A percentile compares a stretch with the other conserved stretches of the same genome.
Evolutionary conservation across 805 yeast genomes (phyloP).

Genomic region (Ogataea pignaliae): DNA sequence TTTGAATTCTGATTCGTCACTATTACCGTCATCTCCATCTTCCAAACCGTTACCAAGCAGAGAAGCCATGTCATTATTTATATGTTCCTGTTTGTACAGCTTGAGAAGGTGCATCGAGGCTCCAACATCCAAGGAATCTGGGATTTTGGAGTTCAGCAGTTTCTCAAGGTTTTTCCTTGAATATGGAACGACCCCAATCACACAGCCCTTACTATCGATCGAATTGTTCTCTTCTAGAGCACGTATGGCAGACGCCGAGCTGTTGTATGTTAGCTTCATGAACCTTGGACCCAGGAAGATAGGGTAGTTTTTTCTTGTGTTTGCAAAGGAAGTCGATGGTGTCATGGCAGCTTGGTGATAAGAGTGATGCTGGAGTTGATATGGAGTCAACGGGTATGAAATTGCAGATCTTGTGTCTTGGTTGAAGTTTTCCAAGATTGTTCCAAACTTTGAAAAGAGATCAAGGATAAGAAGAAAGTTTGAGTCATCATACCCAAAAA

Average conservation of each 20-base stretch:
- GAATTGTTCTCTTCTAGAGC: conserved; percentile 83
- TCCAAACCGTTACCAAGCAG: neutral
- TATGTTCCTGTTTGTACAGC: conserved; percentile 7
- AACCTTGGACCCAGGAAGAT: conserved; percentile 83
- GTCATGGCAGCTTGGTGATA: neutral
- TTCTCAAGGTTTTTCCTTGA: conserved; percentile 57
- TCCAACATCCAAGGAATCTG: conserved; percentile 45
- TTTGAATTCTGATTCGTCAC: conserved; percentile 22
- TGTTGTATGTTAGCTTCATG: conserved; percentile 85
- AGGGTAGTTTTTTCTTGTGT: conserved; percentile 40
- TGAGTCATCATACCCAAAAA: conserved; percentile 85
- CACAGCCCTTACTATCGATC: conserved; percentile 53
- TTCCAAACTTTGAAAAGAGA: conserved; percentile 77
- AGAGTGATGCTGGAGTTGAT: conserved; percentile 2
- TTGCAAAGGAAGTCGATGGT: neutral
- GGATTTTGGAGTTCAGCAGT: conserved; percentile 42
- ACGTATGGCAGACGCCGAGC: conserved; percentile 68
- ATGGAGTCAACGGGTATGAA: conserved; percentile 5
- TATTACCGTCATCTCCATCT: conserved; percentile 8
- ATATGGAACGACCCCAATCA: conserved; percentile 66
- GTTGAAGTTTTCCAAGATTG: conserved; percentile 70
- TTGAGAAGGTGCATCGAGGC: conserved; percentile 25
- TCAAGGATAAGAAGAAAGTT: conserved; percentile 62
- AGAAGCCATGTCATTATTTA: conserved; percentile 7
- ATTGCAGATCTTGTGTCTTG: conserved; percentile 5